Conservation (phyloP, 345 rosid species). For the Conringia planisiliqua region DNA sequence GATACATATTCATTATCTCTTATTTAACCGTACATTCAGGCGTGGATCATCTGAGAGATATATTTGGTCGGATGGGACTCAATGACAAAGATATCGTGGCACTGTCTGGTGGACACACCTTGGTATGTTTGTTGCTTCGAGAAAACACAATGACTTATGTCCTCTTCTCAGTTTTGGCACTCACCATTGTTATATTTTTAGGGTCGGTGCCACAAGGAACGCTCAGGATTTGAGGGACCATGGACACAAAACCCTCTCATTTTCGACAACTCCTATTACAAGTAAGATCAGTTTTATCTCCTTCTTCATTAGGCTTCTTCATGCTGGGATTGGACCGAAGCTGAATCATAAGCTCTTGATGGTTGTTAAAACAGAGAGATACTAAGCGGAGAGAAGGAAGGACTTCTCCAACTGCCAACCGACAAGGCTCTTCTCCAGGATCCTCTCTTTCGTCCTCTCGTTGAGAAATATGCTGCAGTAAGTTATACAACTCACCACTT, state of each 20-base stretch:
- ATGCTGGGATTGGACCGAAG: neutral
- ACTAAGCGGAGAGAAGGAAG: conserved; percentile 76
- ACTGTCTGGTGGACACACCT: conserved; percentile 82
- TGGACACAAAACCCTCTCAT: conserved; percentile 87
- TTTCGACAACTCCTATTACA: conserved; percentile 86
- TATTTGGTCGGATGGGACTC: conserved; percentile 90
- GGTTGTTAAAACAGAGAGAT: conserved; percentile 53
- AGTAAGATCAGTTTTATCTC: conserved; percentile 37
- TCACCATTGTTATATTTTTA: conserved; percentile 21
- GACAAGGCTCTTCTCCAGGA: conserved; percentile 82
- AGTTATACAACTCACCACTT: conserved; percentile 16
- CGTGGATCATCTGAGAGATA: conserved; percentile 71
- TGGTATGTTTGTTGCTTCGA: conserved; percentile 43
- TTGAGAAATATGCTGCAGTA: conserved; percentile 76
- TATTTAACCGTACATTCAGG: conserved; percentile 38
- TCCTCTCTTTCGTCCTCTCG: conserved; percentile 62
- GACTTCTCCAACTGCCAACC: conserved; percentile 66
- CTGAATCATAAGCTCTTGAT: neutral
- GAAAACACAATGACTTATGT: neutral
- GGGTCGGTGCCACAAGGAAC: conserved; percentile 96
- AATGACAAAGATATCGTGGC: conserved; percentile 81
- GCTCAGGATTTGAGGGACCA: conserved; percentile 91
- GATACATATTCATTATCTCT: neutral
- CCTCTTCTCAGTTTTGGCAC: neutral
- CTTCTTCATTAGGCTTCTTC: neutral